Conservation (phyloP, 345 rosid species). For the Carallia brachiata region DNA sequence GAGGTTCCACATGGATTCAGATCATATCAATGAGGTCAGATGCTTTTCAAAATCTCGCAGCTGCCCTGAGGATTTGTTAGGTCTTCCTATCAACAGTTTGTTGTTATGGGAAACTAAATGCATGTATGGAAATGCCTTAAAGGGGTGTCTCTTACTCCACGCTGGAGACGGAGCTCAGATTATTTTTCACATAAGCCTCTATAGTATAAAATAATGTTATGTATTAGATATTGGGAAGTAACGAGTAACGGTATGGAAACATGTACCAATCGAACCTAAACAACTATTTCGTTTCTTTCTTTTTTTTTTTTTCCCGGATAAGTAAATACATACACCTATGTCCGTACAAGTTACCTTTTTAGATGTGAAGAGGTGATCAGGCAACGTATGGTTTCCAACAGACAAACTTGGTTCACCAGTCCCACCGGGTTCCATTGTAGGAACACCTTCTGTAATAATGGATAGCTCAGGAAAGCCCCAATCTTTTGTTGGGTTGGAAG, state of each 20-base stretch:
- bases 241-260: not conserved
- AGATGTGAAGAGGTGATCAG: conserved; percentile 30
- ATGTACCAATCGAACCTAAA: conserved; percentile 7
- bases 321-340: too few species aligned
- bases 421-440: conserved; percentile 18
- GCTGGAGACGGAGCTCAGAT: not conserved
- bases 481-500: conserved; percentile 83
- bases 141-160: not conserved
- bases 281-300: not conserved
- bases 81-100: not conserved
- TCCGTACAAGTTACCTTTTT: conserved; percentile 48
- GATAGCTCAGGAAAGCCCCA: conserved; percentile 83
- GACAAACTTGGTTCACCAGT: conserved; percentile 34
- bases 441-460: conserved; percentile 24
- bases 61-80: not conserved
- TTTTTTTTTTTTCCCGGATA: too few species aligned
- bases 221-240: not conserved
- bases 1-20: too few species aligned
- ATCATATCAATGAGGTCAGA: too few species aligned
- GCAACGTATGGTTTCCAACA: conserved; percentile 26
- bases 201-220: not conserved
- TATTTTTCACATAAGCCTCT: not conserved
- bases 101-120: not conserved
- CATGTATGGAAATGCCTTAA: too few species aligned
- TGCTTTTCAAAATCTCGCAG: too few species aligned